These are phyloP conservation scores for Verticillium zaregamsianum DNA, from an alignment of 2,329 filamentous ascomycete genomes.

Conservation along the genomic window DNA sequence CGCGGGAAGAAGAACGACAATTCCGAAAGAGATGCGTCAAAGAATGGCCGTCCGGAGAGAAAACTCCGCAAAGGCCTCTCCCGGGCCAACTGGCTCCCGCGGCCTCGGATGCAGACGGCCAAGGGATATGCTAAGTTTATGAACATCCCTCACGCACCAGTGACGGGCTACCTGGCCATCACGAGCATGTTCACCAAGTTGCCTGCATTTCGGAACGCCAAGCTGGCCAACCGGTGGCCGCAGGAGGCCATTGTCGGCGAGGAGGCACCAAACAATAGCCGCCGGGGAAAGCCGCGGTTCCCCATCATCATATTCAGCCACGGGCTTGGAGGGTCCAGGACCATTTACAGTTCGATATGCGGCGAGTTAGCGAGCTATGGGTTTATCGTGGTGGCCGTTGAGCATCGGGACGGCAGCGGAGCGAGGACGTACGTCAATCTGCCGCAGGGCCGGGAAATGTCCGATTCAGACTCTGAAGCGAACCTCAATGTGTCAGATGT, in stretches of 20 bases:
- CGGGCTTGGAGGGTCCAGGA: constrained; percentile 59
- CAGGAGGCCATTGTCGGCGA: constrained; percentile 25
- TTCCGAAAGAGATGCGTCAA: constrained; percentile 14
- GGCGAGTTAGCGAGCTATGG: constrained; percentile 64
- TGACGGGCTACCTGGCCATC: constrained; percentile 48
- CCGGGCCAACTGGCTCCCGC: constrained; percentile 58
- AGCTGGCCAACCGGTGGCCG: constrained; percentile 51
- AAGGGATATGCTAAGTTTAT: constrained; percentile 61
- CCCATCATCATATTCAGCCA: constrained; percentile 64
- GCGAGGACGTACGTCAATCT: constrained; percentile 59
- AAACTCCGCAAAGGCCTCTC: constrained; percentile 32
- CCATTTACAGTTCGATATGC: constrained; percentile 58
- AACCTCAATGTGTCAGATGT: constrained; percentile 17
- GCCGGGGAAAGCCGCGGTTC: constrained; percentile 41
- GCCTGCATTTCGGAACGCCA: constrained; percentile 59
- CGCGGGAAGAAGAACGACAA: background rate
- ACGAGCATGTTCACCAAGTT: constrained; percentile 62
- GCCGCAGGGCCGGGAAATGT: constrained; percentile 31
- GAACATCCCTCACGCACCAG: constrained; percentile 41
- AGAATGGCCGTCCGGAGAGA: background rate
- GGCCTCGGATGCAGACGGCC: constrained; percentile 50
- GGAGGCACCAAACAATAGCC: background rate
- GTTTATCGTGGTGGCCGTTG: constrained; percentile 60
- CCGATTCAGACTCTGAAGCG: constrained; percentile 22
- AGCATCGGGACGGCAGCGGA: constrained; percentile 62